Evolutionary conservation across 2,329 filamentous ascomycete genomes (phyloP).

Genomic region (Fusarium bulbicola): DNA sequence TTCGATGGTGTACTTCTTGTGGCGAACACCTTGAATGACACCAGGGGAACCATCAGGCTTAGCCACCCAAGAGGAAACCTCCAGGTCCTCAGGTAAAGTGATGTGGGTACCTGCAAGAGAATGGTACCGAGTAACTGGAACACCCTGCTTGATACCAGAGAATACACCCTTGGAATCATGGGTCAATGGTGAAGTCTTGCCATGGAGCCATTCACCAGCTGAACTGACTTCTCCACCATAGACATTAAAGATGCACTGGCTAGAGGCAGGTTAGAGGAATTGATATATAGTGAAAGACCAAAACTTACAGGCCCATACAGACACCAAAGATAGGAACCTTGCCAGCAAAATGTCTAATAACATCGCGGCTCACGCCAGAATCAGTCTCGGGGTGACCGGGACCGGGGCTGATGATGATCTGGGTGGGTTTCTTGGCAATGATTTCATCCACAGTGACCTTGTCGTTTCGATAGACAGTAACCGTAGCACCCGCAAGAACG

Average conservation of each 20-base stretch:
- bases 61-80: constrained; percentile 90
- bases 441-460: constrained; percentile 87
- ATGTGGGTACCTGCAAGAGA: constrained; percentile 92
- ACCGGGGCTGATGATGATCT: constrained; percentile 93
- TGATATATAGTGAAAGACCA: not conserved
- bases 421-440: constrained; percentile 84
- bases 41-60: constrained; percentile 80
- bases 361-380: constrained; percentile 91
- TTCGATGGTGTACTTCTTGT: constrained; percentile 91
- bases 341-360: constrained; percentile 89
- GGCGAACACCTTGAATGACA: constrained; percentile 95
- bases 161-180: constrained; percentile 96
- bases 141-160: constrained; percentile 76
- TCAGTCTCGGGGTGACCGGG: constrained; percentile 93
- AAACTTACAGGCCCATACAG: constrained; percentile 90
- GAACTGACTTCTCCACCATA: constrained; percentile 92
- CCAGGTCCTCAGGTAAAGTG: constrained; percentile 84
- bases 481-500: constrained; percentile 90
- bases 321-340: constrained; percentile 98
- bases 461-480: constrained; percentile 92
- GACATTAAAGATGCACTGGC: constrained; percentile 94
- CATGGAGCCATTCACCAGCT: constrained; percentile 95
- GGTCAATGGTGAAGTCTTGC: constrained; percentile 90
- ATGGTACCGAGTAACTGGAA: constrained; percentile 95
- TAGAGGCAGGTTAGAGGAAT: constrained; percentile 44